A percentile compares a stretch with the other conserved stretches of the same genome.
These are phyloP conservation scores for Asterophora parasitica DNA, from an alignment of 768 basidiomycete species.

Conservation along the genomic window DNA sequence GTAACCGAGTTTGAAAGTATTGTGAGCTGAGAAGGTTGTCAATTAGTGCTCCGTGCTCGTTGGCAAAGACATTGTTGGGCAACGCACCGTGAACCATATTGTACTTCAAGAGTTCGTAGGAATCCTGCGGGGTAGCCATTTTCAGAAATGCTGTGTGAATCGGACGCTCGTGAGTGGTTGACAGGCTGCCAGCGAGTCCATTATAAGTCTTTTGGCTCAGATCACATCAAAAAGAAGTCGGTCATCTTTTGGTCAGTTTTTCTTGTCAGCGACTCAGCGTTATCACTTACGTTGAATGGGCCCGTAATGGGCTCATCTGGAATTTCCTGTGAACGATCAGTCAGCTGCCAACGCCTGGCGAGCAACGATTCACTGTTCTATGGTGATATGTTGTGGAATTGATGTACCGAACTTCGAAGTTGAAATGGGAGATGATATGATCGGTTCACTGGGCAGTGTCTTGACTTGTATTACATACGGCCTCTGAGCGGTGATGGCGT, in stretches of 20 bases:
- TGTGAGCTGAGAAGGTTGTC: conserved; percentile 23
- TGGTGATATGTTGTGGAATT: no score
- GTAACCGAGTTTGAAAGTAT: conserved; percentile 32
- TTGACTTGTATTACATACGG: no score
- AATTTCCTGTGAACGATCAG: no score
- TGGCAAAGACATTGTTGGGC: not conserved
- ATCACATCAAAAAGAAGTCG: conserved; percentile 11
- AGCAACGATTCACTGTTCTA: no score
- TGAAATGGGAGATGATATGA: no score
- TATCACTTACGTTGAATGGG: no score
- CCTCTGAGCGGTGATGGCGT: no score
- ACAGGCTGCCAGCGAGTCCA: no score
- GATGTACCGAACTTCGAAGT: no score
- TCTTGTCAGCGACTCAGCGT: not conserved
- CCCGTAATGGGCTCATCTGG: no score
- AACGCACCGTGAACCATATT: conserved; percentile 15
- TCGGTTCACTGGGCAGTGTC: no score
- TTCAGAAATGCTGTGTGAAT: not conserved
- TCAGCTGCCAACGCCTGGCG: no score
- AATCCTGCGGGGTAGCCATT: conserved; percentile 17
- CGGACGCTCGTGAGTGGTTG: not conserved
- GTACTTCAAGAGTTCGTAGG: conserved; percentile 16
- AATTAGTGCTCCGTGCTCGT: not conserved
- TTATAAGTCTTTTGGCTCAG: not conserved
- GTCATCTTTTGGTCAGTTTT: not conserved